These are phyloP conservation scores for Beauveria brongniartii DNA, from an alignment of 2,329 filamentous ascomycete genomes.

Conservation along the genomic window DNA sequence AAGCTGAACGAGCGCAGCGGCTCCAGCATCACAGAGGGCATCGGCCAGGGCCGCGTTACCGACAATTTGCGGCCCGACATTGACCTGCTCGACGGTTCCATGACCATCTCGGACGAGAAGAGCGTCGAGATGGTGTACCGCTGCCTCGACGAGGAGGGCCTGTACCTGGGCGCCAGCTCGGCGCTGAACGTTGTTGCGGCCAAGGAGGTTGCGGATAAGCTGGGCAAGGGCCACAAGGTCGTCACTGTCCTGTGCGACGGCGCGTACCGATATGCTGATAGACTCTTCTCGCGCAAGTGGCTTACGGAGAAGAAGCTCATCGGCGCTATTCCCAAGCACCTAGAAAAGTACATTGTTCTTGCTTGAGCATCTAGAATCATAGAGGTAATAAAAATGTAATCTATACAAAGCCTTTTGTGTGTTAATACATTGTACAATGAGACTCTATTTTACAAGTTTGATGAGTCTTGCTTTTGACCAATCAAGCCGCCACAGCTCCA, in stretches of 20 bases:
- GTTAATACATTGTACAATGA: constrained; percentile 5
- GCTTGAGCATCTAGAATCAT: constrained; percentile 40
- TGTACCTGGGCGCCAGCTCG: constrained; percentile 91
- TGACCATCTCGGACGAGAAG: constrained; percentile 85
- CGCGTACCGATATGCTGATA: constrained; percentile 93
- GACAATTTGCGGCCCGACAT: constrained; percentile 87
- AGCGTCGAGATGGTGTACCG: constrained; percentile 97
- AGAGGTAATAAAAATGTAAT: constrained; percentile 6
- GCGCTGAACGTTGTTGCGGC: constrained; percentile 93
- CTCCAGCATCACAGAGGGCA: constrained; percentile 92
- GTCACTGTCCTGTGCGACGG: constrained; percentile 94
- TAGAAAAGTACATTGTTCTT: constrained; percentile 92
- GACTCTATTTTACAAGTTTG: constrained; percentile 7
- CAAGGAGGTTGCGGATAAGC: constrained; percentile 82
- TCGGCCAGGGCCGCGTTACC: constrained; percentile 93
- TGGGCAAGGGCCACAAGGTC: constrained; percentile 82
- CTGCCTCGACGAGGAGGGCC: constrained; percentile 88
- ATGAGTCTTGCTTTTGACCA: background rate
- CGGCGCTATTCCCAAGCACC: constrained; percentile 69
- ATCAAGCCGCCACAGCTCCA: background rate
- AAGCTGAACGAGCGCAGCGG: constrained; percentile 74
- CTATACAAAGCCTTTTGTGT: background rate
- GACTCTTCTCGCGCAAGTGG: constrained; percentile 89
- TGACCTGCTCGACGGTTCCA: constrained; percentile 70
- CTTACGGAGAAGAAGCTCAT: constrained; percentile 77